Base-by-base conservation (phyloP, 2,329 filamentous ascomycete genomes). In the Plectosphaerella plurivora region DNA sequence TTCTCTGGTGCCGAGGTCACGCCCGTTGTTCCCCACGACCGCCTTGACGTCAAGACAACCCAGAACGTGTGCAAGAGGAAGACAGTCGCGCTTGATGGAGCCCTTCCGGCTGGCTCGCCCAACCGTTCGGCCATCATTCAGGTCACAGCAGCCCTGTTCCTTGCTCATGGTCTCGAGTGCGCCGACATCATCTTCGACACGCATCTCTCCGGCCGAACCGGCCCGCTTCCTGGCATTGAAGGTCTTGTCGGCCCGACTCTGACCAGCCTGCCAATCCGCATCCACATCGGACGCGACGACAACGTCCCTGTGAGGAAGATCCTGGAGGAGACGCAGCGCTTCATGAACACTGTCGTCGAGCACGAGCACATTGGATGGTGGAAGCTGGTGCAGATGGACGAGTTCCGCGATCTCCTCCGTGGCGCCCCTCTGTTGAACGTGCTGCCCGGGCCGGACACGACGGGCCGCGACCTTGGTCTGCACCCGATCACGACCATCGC, bases 351-450 rank as follows among this genome's bases (percentile, higher is more conserved):
- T 3, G 16, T 37, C n/a, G 11, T 15, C 2, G 46, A 48, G 18
- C 24, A 48, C 22, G 46, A 48, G 46, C 46, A 48, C 18, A 15
- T 48, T n/a, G 46, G 46, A 12, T 48, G 46, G 46, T 48, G 46
- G 46, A 37, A 28, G 3, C 33, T 48, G 10, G 46, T 37, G 10
- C 46, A 37, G 14, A 48, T 48, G 46, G 46, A 48, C 8, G 46
- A 48, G 46, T 48, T 48, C 33, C 46, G 46, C 14, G 33, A 48
- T 9, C 33, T 48, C 10, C 46, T 48, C 10, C 46, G 16, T 28
- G 46, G 46, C 16, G 46, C 46, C 12, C 46, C 46, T 11, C 33
- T 48, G 6, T 14, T 48, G 46, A 48, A 48, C 12, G 18, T 48
- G 15, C 6, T 48, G 16, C 46, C 46, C 12, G 16, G 46, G 10